These are phyloP conservation scores for Amanita thiersii DNA, from an alignment of 768 basidiomycete genomes.

Conservation along the genomic window DNA sequence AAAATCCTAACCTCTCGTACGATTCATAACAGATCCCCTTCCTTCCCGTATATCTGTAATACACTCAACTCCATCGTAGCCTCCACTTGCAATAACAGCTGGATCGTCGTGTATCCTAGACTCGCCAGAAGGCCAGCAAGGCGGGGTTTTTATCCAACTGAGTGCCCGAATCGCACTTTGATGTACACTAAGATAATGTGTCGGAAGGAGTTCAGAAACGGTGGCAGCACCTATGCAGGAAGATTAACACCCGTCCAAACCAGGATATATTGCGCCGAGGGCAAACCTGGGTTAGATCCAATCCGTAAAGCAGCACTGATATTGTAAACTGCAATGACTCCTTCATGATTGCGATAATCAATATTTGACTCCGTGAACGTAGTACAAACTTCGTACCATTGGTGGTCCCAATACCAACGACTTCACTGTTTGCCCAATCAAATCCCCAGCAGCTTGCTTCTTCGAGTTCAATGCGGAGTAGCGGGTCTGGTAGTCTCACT, in stretches of 20 bases:
- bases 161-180: constrained; percentile 75
- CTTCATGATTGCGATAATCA: constrained; percentile 18
- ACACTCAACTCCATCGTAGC: constrained; percentile 73
- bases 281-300: constrained; percentile 22
- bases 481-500: constrained; percentile 58
- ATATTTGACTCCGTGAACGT: neutral
- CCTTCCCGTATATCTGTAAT: constrained; percentile 73
- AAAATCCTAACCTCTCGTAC: constrained; percentile 55
- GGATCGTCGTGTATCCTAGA: constrained; percentile 49
- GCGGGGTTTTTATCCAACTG: constrained; percentile 67
- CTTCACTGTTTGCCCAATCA: constrained; percentile 86
- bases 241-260: neutral
- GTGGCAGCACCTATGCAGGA: constrained; percentile 16
- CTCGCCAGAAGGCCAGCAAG: constrained; percentile 36
- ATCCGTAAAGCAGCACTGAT: constrained; percentile 34
- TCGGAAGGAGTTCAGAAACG: constrained; percentile 46
- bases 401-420: constrained; percentile 76
- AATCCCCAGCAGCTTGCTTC: constrained; percentile 73
- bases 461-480: constrained; percentile 65
- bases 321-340: constrained; percentile 51
- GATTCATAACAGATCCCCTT: constrained; percentile 59
- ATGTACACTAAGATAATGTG: constrained; percentile 66
- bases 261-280: neutral
- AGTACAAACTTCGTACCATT: constrained; percentile 45
- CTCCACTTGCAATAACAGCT: constrained; percentile 65